A percentile compares a stretch with the other conserved stretches of the same genome.
phyloP scores from a whole-genome alignment of 495 filamentous ascomycete species.

The Xylaria grammica region DNA sequence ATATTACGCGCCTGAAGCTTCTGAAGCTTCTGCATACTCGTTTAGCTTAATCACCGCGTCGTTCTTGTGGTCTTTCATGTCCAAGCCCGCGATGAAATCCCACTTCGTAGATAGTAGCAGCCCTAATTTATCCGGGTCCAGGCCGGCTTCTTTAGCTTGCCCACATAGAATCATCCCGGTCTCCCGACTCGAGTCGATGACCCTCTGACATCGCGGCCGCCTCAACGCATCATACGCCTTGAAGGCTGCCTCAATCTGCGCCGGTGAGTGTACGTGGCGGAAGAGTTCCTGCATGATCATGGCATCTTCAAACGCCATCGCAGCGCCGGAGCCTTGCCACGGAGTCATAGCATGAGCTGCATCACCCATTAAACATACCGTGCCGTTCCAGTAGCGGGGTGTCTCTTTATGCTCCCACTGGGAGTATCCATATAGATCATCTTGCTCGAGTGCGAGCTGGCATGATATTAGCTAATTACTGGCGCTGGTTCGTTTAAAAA shows the following conservation, averaged over 20 bases:
- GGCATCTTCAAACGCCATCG: constrained; percentile 45
- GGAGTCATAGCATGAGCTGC: constrained; percentile 45
- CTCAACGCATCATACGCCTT: constrained; percentile 13
- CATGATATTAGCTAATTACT: neutral
- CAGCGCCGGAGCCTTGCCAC: constrained; percentile 38
- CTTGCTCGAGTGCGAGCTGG: constrained; percentile 26
- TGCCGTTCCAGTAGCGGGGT: constrained; percentile 20
- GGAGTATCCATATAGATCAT: constrained; percentile 17
- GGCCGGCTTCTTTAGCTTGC: constrained; percentile 13
- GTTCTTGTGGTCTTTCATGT: constrained; percentile 14
- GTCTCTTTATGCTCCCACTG: constrained; percentile 29
- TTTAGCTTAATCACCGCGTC: neutral
- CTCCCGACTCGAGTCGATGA: constrained; percentile 18
- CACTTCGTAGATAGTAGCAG: constrained; percentile 11
- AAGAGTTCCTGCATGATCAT: constrained; percentile 36
- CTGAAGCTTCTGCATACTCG: neutral
- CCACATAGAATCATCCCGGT: constrained; percentile 23
- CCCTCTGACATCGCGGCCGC: constrained; percentile 15
- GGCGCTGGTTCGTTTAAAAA: neutral
- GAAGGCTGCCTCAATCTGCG: constrained; percentile 15
- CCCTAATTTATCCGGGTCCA: constrained; percentile 16
- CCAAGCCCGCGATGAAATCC: constrained; percentile 19
- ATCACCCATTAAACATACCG: constrained; percentile 40
- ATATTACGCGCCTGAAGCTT: neutral
- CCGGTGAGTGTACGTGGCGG: constrained; percentile 19